Evolutionary conservation across 768 basidiomycete species (phyloP).

Genomic region (Xanthoconium stramineum): DNA sequence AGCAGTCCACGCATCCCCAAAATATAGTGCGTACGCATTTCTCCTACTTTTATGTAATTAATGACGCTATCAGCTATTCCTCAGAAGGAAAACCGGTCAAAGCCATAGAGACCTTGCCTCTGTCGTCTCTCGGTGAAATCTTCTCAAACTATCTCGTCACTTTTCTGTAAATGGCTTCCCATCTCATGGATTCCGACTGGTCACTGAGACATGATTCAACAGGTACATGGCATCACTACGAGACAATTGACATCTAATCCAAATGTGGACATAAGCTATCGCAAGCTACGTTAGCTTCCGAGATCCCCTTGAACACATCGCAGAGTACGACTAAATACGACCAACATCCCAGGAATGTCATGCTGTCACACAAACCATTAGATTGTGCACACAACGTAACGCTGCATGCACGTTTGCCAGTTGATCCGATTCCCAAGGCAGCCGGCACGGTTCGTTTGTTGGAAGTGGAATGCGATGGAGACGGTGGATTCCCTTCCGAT

Average conservation of each 20-base stretch:
- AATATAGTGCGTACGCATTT: not conserved
- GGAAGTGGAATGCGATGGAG: not conserved
- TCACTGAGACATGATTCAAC: not conserved
- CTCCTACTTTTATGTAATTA: not conserved
- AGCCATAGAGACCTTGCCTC: not conserved
- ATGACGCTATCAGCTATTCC: not conserved
- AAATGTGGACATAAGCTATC: not conserved
- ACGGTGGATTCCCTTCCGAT: not conserved
- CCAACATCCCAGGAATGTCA: not conserved
- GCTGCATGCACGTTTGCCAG: not conserved
- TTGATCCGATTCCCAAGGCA: conserved; percentile 3
- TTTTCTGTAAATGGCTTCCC: not conserved
- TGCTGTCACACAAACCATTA: conserved; percentile 3
- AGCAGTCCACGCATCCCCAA: not conserved
- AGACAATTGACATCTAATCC: not conserved
- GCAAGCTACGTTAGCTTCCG: not conserved
- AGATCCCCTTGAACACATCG: not conserved
- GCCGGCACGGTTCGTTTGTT: conserved; percentile 5
- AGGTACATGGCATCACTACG: not conserved
- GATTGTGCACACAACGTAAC: not conserved
- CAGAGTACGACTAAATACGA: not conserved
- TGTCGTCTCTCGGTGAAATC: too few relatives aligned
- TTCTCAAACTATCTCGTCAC: too few relatives aligned
- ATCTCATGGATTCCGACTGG: not conserved
- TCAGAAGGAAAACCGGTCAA: not conserved